Percentiles rank a stretch among this genome's conserved stretches.
Conservation (phyloP, 2,329 filamentous ascomycete species). For the Tympanopsis confertula region DNA sequence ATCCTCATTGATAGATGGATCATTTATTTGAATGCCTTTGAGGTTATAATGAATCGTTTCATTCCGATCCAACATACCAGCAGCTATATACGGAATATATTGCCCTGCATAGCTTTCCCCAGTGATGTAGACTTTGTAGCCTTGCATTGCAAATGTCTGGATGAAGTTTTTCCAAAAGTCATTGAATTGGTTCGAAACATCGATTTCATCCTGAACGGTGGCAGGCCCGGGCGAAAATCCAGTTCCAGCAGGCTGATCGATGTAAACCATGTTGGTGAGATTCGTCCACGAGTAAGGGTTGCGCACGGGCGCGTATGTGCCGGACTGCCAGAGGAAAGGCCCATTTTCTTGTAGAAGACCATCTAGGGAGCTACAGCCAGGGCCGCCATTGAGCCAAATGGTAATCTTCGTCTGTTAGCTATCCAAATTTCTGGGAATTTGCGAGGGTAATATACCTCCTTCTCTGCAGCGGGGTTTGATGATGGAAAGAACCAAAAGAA, state of each 20-base stretch:
- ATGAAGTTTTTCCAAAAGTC: slow-evolving; percentile 30
- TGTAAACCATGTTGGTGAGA: slow-evolving; percentile 28
- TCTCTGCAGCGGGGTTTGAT: not conserved
- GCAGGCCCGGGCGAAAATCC: slow-evolving; percentile 19
- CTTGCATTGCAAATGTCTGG: slow-evolving; percentile 37
- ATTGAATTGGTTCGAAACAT: not conserved
- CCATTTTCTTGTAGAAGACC: slow-evolving; percentile 30
- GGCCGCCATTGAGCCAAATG: slow-evolving; percentile 26
- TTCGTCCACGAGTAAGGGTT: slow-evolving; percentile 31
- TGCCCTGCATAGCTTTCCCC: slow-evolving; percentile 40
- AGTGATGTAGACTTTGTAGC: slow-evolving; percentile 39
- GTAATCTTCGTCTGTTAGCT: slow-evolving; percentile 7
- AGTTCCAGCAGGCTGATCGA: slow-evolving; percentile 20
- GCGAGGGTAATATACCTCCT: not conserved
- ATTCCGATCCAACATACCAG: slow-evolving; percentile 34
- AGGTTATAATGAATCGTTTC: slow-evolving; percentile 37
- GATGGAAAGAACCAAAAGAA: not conserved
- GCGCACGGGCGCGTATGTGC: slow-evolving; percentile 19
- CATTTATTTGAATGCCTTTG: slow-evolving; percentile 25
- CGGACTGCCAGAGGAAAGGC: slow-evolving; percentile 28
- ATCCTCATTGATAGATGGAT: slow-evolving; percentile 21
- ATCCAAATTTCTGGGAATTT: no score
- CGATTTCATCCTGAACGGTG: not conserved
- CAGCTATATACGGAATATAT: slow-evolving; percentile 45
- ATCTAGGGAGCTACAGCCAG: slow-evolving; percentile 24